A percentile compares a stretch with the other conserved stretches of the same genome.
phyloP scores from a whole-genome alignment of 192 early-diverging fungal species.

The Diversispora epigaea region DNA sequence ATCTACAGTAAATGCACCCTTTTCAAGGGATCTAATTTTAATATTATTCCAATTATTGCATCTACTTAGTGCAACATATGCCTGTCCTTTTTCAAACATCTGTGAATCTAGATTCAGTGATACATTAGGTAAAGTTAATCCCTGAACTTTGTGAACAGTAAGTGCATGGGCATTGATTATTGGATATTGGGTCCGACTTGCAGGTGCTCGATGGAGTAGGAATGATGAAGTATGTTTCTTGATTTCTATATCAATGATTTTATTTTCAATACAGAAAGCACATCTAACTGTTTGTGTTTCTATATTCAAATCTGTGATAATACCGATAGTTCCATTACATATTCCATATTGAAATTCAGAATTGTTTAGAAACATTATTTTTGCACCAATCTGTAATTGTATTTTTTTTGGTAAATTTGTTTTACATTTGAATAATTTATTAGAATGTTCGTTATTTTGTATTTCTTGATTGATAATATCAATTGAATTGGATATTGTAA shows the following conservation, averaged over 20 bases:
- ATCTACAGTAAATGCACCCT: too few relatives aligned
- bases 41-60: too few relatives aligned
- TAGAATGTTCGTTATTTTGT: background rate
- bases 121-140: background rate
- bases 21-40: too few relatives aligned
- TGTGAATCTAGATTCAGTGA: background rate
- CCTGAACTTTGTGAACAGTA: background rate
- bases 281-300: too few relatives aligned
- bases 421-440: background rate
- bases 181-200: background rate
- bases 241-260: background rate
- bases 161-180: background rate
- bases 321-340: background rate
- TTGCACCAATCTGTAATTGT: background rate
- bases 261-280: background rate
- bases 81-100: too few relatives aligned
- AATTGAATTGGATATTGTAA: background rate
- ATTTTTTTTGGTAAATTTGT: slow-evolving; percentile 3
- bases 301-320: background rate
- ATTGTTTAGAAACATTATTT: background rate
- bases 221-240: background rate
- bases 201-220: background rate
- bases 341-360: background rate
- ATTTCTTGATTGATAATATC: background rate
- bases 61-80: too few relatives aligned